Conservation (phyloP, 441 rosid genomes). For the Croton laevigatus region DNA sequence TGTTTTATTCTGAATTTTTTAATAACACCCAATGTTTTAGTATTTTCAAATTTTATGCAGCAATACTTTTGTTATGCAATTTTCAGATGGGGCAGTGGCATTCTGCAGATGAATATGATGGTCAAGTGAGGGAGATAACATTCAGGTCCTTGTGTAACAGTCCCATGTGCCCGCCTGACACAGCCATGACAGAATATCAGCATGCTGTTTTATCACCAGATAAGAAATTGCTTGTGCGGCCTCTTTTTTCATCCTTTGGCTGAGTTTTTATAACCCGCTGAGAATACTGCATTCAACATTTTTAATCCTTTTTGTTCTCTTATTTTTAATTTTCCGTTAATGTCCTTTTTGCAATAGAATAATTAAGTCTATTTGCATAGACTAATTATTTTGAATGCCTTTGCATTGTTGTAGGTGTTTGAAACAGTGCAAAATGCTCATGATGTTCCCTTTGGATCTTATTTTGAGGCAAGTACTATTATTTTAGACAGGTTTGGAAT, state of each 20-base stretch:
- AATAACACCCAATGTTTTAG: neutral
- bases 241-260: slow-evolving; percentile 10
- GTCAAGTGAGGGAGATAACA: slow-evolving; percentile 94
- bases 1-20: neutral
- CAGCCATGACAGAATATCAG: slow-evolving; percentile 96
- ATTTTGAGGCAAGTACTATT: slow-evolving; percentile 66
- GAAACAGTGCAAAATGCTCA: slow-evolving; percentile 97
- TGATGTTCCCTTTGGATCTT: slow-evolving; percentile 97
- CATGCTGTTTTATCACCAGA: slow-evolving; percentile 75
- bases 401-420: slow-evolving; percentile 51
- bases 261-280: neutral
- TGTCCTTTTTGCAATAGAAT: neutral
- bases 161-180: slow-evolving; percentile 99
- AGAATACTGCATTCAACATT: neutral
- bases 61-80: slow-evolving; percentile 22
- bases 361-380: neutral
- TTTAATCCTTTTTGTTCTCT: neutral
- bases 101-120: slow-evolving; percentile 86
- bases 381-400: neutral
- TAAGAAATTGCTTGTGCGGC: slow-evolving; percentile 62
- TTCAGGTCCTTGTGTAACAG: slow-evolving; percentile 83
- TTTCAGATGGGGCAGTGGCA: slow-evolving; percentile 96
- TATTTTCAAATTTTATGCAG: neutral
- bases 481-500: neutral
- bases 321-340: neutral